Percentiles rank a stretch among this genome's conserved stretches.
Evolutionary conservation across 306 rosid species (phyloP).

Genomic region (Cyclanthera cordifolia): DNA sequence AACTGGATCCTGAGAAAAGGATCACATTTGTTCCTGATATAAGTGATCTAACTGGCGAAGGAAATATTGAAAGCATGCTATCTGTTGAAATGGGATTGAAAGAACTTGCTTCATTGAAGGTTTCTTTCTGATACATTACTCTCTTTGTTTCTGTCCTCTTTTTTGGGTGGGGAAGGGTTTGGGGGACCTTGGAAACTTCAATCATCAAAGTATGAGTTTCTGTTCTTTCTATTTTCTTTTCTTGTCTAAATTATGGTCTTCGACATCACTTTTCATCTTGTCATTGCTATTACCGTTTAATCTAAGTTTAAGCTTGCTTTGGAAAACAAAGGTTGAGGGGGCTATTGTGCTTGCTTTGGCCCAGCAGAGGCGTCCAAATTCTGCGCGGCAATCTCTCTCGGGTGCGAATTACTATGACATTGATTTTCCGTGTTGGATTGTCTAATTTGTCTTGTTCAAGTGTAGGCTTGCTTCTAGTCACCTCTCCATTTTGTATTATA

Average conservation of each 20-base stretch:
- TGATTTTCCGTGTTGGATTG: neutral
- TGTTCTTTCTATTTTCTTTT: constrained; percentile 13
- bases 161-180: neutral
- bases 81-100: constrained; percentile 92
- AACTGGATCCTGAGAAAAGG: constrained; percentile 54
- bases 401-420: constrained; percentile 28
- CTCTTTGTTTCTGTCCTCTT: constrained; percentile 13
- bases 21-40: constrained; percentile 57
- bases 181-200: neutral
- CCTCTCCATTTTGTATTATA: neutral
- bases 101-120: constrained; percentile 90
- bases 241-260: neutral
- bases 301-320: constrained; percentile 9
- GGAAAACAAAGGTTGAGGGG: constrained; percentile 58
- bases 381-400: constrained; percentile 52
- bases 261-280: constrained; percentile 7
- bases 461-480: neutral
- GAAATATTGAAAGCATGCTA: constrained; percentile 94
- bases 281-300: neutral
- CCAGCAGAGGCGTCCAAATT: constrained; percentile 74
- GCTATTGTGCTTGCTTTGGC: constrained; percentile 76
- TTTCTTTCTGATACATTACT: constrained; percentile 20
- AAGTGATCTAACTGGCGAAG: constrained; percentile 87
- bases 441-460: neutral
- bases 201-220: neutral